Evolutionary conservation across 2,329 filamentous ascomycete species (phyloP).

Genomic region (Exophiala lecanii-corni): DNA sequence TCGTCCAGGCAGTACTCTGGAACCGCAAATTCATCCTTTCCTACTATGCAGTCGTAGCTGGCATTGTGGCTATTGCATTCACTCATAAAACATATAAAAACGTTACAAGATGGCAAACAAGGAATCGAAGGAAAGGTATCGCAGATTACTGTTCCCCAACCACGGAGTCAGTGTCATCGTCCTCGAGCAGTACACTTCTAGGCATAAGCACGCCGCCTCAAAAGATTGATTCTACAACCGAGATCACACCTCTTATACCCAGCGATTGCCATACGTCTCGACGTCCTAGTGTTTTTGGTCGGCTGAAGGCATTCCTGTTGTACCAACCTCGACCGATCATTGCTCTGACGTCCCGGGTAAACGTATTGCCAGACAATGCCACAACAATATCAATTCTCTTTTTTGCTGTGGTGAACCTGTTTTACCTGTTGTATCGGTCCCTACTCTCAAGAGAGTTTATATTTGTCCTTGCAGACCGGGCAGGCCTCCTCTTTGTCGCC

Average conservation of each 20-base stretch:
- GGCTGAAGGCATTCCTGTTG: conserved; percentile 36
- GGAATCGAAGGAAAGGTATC: conserved; percentile 1
- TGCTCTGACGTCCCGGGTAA: conserved; percentile 45
- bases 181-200: conserved; percentile 24
- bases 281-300: conserved; percentile 5
- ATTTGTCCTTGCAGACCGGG: conserved; percentile 56
- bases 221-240: conserved; percentile 11
- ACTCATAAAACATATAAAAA: neutral
- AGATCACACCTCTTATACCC: conserved; percentile 10
- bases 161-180: conserved; percentile 12
- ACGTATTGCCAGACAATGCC: conserved; percentile 53
- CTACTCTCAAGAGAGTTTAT: conserved; percentile 46
- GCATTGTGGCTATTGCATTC: conserved; percentile 7
- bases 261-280: neutral
- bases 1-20: conserved; percentile 20
- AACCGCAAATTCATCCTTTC: conserved; percentile 22
- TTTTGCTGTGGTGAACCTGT: conserved; percentile 53
- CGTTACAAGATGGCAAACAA: neutral
- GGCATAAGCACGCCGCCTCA: conserved; percentile 17
- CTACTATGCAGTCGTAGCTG: conserved; percentile 17
- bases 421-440: conserved; percentile 53
- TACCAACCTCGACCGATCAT: conserved; percentile 57
- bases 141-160: neutral
- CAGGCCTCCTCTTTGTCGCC: conserved; percentile 49
- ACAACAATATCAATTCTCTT: conserved; percentile 49